Evolutionary conservation across 108 stramenopile genomes (phyloP), one percentile per base, ranked within the genome.

Genomic region (Pseudonitzschia multistriata): DNA sequence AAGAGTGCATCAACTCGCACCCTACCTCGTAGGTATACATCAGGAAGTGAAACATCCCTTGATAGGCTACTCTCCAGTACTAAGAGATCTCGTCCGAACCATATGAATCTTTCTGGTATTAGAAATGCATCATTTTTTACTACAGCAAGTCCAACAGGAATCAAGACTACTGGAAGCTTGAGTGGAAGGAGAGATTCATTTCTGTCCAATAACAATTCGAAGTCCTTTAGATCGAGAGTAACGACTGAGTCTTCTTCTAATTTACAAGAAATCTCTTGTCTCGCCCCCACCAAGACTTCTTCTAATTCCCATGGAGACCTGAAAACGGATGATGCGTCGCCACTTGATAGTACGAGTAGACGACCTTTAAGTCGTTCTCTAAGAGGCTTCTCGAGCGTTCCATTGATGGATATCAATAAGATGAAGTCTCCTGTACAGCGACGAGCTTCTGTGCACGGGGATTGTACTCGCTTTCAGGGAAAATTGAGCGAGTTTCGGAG

Each of bases 401-500:
- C 54, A 25, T 11, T 55, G 14, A 28, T 55, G 27, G n/a, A 30
- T n/a, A 25, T 25, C 29, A 13, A 4, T 21, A 55, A 14, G 14
- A 8, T 21, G 5, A n/a, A 55, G 5, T 13, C 29, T 30, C 4
- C 8, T n/a, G 22, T 30, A 27, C 54, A 28, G 13, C 54, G 54
- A 25, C 22, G 54, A 27, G 27, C 54, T 55, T 55, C 54, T 24
- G 8, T 30, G 29, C 22, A 25, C 29, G 54, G 29, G 27, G 29
- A 14, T 25, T 25, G 54, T 25, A 55, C 54, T 30, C 54, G 22
- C 14, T 19, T 25, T 28, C 54, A 69, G 27, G 36, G 35, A 49
- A 59, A 60, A n/a, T 7, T 63, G 3, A 63, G 63, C 22, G 52
- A 72, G 29, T 72, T 64, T 25, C 21, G 22, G n/a, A 39, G 71